phyloP scores from a whole-genome alignment of 2,329 filamentous ascomycete species.

The Trichoderma sp. region DNA sequence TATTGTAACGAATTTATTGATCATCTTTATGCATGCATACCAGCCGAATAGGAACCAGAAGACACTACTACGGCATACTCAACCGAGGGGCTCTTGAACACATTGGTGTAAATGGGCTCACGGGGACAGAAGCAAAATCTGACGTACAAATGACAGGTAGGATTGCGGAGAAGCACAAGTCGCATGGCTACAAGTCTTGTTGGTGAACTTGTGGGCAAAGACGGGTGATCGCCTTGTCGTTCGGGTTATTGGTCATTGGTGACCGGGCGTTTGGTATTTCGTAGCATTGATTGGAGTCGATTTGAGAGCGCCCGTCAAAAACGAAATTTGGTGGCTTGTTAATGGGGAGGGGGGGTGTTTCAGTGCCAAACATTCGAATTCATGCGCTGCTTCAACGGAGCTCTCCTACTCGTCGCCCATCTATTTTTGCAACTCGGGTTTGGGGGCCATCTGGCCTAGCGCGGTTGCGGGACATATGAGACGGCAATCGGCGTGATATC shows the following conservation, averaged over 20 bases:
- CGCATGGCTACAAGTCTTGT: background rate
- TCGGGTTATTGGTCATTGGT: background rate
- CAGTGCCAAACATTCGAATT: constrained; percentile 3
- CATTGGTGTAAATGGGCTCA: constrained; percentile 1
- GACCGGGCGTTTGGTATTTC: background rate
- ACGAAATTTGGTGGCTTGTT: background rate
- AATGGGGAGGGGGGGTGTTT: background rate
- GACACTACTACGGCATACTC: background rate
- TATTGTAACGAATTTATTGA: background rate
- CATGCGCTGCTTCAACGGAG: background rate
- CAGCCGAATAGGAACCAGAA: background rate
- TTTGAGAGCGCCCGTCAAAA: background rate
- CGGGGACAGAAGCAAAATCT: background rate
- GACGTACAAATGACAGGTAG: constrained; percentile 4
- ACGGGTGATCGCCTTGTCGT: background rate
- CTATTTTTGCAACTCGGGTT: constrained; percentile 7
- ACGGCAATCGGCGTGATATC: constrained; percentile 14
- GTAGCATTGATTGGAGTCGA: background rate
- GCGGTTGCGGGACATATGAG: constrained; percentile 3
- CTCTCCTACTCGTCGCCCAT: background rate
- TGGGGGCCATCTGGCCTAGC: constrained; percentile 14
- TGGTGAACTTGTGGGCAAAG: constrained; percentile 4
- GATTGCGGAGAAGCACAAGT: background rate
- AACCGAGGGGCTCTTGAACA: background rate
- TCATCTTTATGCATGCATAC: background rate